These are phyloP conservation scores for Candida dajiaensis DNA, from an alignment of 805 yeast genomes.

Conservation along the genomic window DNA sequence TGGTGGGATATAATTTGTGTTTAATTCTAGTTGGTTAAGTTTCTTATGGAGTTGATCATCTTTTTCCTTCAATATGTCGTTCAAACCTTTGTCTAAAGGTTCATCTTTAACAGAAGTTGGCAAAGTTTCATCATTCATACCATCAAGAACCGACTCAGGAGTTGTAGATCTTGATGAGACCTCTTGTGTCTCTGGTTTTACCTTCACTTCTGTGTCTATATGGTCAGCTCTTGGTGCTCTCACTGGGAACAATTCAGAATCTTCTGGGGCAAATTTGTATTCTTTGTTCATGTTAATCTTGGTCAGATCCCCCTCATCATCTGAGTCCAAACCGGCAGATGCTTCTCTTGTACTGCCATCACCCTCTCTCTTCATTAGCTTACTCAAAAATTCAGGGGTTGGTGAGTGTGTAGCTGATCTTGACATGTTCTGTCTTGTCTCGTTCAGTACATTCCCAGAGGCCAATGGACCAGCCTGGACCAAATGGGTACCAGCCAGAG, in stretches of 20 bases:
- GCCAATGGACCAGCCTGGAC: constrained; percentile 73
- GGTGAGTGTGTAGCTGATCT: constrained; percentile 27
- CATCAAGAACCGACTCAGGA: constrained; percentile 20
- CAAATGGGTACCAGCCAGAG: constrained; percentile 44
- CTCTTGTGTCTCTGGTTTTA: constrained; percentile 19
- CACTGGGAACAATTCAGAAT: constrained; percentile 59
- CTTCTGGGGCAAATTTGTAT: constrained; percentile 40
- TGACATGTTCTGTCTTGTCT: constrained; percentile 15
- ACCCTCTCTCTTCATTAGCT: constrained; percentile 25
- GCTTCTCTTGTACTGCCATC: constrained; percentile 11
- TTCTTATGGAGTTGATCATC: constrained; percentile 24
- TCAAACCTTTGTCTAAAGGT: constrained; percentile 12
- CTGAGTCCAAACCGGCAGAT: constrained; percentile 27
- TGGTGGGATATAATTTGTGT: constrained; percentile 17
- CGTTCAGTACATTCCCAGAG: constrained; percentile 40
- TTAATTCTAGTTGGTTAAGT: constrained; percentile 22
- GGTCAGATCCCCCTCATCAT: constrained; percentile 36
- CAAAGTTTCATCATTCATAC: constrained; percentile 5
- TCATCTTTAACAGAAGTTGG: constrained; percentile 18
- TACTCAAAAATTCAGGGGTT: constrained; percentile 37
- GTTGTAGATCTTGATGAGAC: constrained; percentile 14
- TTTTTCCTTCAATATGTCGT: constrained; percentile 17
- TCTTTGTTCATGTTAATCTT: constrained; percentile 62
- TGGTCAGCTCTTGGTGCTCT: constrained; percentile 54
- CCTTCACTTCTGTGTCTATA: constrained; percentile 39